Base-by-base conservation (phyloP, 495 filamentous ascomycete species). In the Podospora fimiseda region DNA sequence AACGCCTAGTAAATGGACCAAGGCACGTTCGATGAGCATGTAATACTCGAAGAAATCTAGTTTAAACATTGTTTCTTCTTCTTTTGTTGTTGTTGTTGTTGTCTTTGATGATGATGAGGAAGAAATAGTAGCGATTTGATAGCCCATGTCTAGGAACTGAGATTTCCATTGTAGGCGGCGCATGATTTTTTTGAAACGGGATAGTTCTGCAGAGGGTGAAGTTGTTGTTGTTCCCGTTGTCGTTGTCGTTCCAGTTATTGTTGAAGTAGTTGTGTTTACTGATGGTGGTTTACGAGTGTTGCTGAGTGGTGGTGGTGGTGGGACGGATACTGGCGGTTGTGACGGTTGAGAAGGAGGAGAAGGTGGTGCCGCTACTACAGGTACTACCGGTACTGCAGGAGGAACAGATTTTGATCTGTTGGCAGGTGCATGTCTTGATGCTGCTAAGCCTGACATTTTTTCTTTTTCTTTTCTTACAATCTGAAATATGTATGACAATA, bases 11-110 rank as follows among this genome's bases (percentile, higher is more conserved):
- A 84, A 63, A 45, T 83, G 81, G 1, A 84, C 80, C 2, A 86
- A 70, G 0, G 80, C 80, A 6, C 82, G 78, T 63, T 87, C 83
- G 15, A 86, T 70, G 0, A 84, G 68, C 53, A 80, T 79, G 71
- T 85, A 86, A 68, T 79, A 87, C 54, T 87, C 83, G 67, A 83
- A 79, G 55, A 85, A 87, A 56, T 87, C 83, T 6, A 86, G 67
- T 60, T 86, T 85, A 69, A 87, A 87, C 75, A 85, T 85, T 23
- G 80, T 74, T 57, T 83, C 78, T n/a, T n/a, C n/a, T n/a, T n/a
- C n/a, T n/a, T n/a, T n/a, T n/a, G n/a, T n/a, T n/a, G n/a, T n/a
- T n/a, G n/a, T n/a, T n/a, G n/a, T n/a, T n/a, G n/a, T n/a, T n/a
- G n/a, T n/a, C n/a, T n/a, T n/a, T n/a, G n/a, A n/a, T n/a, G n/a